phyloP scores from a whole-genome alignment of 768 basidiomycete genomes.

The Boletellus emodensis region DNA sequence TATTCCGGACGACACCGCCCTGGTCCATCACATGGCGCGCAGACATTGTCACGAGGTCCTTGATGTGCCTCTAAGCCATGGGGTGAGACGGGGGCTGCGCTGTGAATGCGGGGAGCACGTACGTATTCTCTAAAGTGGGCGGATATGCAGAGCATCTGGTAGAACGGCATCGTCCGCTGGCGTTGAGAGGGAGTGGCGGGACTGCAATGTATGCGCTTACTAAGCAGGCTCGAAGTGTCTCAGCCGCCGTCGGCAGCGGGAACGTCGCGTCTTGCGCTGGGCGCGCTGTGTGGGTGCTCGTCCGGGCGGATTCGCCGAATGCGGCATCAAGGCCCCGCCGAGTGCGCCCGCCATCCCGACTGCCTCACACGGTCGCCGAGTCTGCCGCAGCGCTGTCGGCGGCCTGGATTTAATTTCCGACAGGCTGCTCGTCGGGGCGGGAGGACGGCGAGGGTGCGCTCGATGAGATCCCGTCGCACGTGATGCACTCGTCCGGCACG shows the following conservation, averaged over 20 bases:
- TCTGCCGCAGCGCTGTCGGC: conserved; percentile 4
- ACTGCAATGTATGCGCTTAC: neutral
- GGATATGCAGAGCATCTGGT: conserved; percentile 82
- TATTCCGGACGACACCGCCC: conserved; percentile 78
- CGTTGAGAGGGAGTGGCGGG: neutral
- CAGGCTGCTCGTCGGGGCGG: neutral
- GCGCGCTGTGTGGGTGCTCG: too few species aligned
- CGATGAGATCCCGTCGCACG: conserved; percentile 7
- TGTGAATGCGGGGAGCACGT: conserved; percentile 21
- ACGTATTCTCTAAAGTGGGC: conserved; percentile 75
- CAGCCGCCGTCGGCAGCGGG: too few species aligned
- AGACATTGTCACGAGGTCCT: conserved; percentile 66
- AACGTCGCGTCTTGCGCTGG: too few species aligned
- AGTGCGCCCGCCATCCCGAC: too few species aligned
- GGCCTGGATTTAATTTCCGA: conserved; percentile 26
- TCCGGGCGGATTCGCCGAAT: neutral
- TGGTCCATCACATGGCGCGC: conserved; percentile 67
- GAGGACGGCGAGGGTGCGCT: neutral
- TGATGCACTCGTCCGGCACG: too few species aligned
- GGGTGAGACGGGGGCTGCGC: neutral
- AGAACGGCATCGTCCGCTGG: conserved; percentile 65
- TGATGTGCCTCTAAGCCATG: conserved; percentile 58
- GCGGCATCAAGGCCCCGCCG: neutral
- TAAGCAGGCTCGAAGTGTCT: conserved; percentile 7
- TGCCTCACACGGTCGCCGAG: neutral